A percentile compares a stretch with the other conserved stretches of the same genome.
These are phyloP conservation scores for Petunia hybrid DNA, from an alignment of 305 asterid species.

Conservation along the genomic window DNA sequence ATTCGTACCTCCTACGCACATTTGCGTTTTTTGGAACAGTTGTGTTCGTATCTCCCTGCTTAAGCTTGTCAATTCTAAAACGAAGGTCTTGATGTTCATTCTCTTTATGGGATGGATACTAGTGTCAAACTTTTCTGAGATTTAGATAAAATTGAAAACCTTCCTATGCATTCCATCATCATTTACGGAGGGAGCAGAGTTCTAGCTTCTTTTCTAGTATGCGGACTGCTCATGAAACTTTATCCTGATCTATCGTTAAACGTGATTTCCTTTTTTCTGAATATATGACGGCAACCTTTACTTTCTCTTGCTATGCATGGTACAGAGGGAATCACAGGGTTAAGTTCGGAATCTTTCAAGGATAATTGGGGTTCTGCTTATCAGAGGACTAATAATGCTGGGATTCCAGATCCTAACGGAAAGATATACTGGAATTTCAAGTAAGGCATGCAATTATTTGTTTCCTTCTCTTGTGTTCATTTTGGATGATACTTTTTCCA, in stretches of 20 bases:
- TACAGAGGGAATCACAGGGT: slow-evolving; percentile 92
- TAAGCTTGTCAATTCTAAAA: background rate
- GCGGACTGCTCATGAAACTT: background rate
- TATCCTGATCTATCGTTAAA: slow-evolving; percentile 9
- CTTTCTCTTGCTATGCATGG: slow-evolving; percentile 39
- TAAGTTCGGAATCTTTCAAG: slow-evolving; percentile 76
- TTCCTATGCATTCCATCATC: background rate
- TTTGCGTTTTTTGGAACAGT: too few relatives aligned
- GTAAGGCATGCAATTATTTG: slow-evolving; percentile 59
- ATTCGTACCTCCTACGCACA: too few relatives aligned
- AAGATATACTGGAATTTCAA: slow-evolving; percentile 85
- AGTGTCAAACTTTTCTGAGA: slow-evolving; percentile 18
- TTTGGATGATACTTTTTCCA: slow-evolving; percentile 2
- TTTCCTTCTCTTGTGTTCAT: slow-evolving; percentile 28
- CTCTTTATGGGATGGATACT: slow-evolving; percentile 11
- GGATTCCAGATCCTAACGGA: slow-evolving; percentile 94
- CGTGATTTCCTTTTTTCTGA: slow-evolving; percentile 17
- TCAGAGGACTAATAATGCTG: slow-evolving; percentile 93
- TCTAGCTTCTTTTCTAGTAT: slow-evolving; percentile 15
- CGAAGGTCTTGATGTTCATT: slow-evolving; percentile 20
- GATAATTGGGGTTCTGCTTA: slow-evolving; percentile 88
- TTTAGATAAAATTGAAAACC: background rate
- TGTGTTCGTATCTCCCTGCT: too few relatives aligned
- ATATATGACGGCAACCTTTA: background rate
- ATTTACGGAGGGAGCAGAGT: slow-evolving; percentile 11